Conservation (phyloP, 306 rosid genomes). For the Luffa aegyptiaca region DNA sequence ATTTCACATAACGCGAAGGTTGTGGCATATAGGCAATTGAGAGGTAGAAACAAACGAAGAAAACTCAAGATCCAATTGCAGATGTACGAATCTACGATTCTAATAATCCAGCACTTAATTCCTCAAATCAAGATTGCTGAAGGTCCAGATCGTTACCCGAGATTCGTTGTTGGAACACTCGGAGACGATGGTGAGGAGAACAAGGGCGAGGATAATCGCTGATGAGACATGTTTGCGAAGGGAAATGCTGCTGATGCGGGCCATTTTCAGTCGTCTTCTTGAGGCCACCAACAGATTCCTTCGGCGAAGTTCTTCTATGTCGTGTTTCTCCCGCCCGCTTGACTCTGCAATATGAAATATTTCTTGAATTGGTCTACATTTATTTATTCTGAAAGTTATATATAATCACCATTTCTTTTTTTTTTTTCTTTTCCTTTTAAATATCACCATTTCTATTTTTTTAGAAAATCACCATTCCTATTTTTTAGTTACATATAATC, state of each 20-base stretch:
- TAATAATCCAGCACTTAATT: neutral
- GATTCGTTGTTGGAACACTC: slow-evolving; percentile 29
- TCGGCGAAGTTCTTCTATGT: neutral
- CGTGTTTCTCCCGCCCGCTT: neutral
- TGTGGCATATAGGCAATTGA: neutral
- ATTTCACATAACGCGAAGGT: neutral
- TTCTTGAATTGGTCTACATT: neutral
- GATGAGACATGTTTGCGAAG: slow-evolving; percentile 23
- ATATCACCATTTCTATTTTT: too few species aligned
- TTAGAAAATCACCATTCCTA: too few species aligned
- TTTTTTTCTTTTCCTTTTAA: too few species aligned
- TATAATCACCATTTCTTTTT: neutral
- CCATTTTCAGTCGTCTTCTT: neutral
- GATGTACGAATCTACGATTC: slow-evolving; percentile 14
- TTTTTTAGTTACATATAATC: neutral
- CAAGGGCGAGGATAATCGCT: slow-evolving; percentile 19
- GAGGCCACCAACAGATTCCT: neutral
- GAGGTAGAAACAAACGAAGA: neutral
- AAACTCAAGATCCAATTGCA: neutral
- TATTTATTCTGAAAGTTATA: too few species aligned
- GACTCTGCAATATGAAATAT: neutral
- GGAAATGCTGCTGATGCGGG: neutral
- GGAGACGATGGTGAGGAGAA: slow-evolving; percentile 26
- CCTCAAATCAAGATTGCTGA: neutral
- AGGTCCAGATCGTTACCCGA: neutral